phyloP scores from a whole-genome alignment of 441 rosid genomes.

The Rhodomyrtus psidioides region DNA sequence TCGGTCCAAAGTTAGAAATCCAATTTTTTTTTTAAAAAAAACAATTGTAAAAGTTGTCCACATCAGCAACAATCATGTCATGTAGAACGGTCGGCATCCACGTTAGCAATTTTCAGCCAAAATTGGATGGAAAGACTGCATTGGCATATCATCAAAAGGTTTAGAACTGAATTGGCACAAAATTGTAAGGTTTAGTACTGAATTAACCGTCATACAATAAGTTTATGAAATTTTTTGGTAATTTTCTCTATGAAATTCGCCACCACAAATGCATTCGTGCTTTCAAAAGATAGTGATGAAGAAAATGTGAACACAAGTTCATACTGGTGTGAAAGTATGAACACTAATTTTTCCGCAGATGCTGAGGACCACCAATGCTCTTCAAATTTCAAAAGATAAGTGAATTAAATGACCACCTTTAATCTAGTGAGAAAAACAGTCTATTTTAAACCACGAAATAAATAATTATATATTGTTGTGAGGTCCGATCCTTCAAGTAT shows the following conservation, averaged over 20 bases:
- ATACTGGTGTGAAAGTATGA: not conserved
- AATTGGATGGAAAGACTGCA: fast-evolving
- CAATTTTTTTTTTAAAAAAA: not conserved
- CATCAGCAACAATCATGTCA: not conserved
- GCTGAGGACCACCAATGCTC: not conserved
- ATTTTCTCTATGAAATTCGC: not conserved
- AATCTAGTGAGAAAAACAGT: too few species aligned
- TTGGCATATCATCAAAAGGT: not conserved
- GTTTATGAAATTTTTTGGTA: not conserved
- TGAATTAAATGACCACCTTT: too few species aligned
- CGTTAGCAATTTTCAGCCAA: fast-evolving
- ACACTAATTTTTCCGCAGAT: not conserved
- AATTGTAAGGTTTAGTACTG: not conserved
- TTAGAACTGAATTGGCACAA: not conserved
- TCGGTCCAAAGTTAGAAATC: not conserved
- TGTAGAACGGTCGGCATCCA: fast-evolving
- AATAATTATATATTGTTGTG: too few species aligned
- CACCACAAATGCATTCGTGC: not conserved
- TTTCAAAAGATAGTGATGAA: not conserved
- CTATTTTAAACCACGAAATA: too few species aligned
- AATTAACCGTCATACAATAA: not conserved
- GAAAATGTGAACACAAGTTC: not conserved
- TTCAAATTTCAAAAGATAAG: not conserved
- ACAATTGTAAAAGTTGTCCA: not conserved
- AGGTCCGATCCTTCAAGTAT: too few species aligned